Percentiles rank a stretch among this genome's conserved stretches.
Evolutionary conservation across 148 eudicot genomes (phyloP).

Genomic region (Camellia granthamiana): DNA sequence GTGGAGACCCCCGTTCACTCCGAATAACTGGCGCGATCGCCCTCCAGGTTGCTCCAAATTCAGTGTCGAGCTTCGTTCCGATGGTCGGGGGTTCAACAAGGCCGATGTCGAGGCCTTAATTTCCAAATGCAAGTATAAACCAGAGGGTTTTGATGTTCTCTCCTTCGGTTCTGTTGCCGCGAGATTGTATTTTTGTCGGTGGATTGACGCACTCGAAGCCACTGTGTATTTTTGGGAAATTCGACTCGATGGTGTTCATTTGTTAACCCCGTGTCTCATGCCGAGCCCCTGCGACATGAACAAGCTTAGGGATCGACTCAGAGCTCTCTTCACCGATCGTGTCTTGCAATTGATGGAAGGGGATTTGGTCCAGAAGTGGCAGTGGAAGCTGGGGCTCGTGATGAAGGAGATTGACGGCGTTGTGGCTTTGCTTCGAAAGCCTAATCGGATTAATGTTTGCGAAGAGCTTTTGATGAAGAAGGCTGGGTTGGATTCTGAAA

Average conservation of each 20-base stretch:
- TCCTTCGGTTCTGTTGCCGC: constrained; percentile 12
- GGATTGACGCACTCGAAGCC: constrained; percentile 46
- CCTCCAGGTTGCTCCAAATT: constrained; percentile 32
- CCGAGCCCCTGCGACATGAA: constrained; percentile 41
- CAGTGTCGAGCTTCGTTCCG: constrained; percentile 1
- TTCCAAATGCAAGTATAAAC: constrained; percentile 13
- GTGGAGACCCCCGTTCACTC: constrained; percentile 5
- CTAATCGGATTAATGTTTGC: background rate
- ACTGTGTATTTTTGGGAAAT: constrained; percentile 49
- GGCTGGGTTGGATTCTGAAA: constrained; percentile 34
- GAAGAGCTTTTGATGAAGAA: constrained; percentile 30
- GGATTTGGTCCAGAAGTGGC: constrained; percentile 44
- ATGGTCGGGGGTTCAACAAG: background rate
- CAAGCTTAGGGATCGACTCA: constrained; percentile 46
- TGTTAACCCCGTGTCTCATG: constrained; percentile 32
- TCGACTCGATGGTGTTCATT: constrained; percentile 25
- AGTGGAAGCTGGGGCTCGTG: constrained; percentile 22
- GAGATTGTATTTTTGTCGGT: constrained; percentile 36
- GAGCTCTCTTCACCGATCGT: constrained; percentile 34
- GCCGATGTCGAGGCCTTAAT: constrained; percentile 29
- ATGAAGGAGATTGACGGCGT: constrained; percentile 29
- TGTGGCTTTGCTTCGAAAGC: background rate
- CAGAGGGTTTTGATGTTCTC: constrained; percentile 14
- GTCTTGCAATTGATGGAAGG: constrained; percentile 32
- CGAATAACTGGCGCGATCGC: constrained; percentile 25